phyloP scores from a whole-genome alignment of 805 yeast species.

The Clavispora santaluciae region DNA sequence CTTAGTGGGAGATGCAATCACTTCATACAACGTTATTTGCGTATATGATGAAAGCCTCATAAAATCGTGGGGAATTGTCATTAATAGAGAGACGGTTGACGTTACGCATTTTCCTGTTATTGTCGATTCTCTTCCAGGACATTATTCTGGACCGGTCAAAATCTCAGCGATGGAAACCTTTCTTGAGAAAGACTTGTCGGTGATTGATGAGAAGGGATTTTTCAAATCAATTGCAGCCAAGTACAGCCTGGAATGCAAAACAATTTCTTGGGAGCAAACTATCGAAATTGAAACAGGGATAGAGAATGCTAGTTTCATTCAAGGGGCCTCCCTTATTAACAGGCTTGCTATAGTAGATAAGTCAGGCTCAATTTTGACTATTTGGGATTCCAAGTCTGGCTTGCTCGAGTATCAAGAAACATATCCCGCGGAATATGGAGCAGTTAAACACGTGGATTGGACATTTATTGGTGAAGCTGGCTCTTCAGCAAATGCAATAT shows the following conservation, averaged over 20 bases:
- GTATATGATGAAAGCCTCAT: slow-evolving; percentile 37
- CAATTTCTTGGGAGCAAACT: slow-evolving; percentile 51
- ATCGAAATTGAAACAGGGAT: slow-evolving; percentile 54
- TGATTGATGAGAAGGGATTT: slow-evolving; percentile 44
- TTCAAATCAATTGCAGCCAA: slow-evolving; percentile 18
- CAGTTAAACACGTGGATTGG: slow-evolving; percentile 81
- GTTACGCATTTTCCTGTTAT: slow-evolving; percentile 3
- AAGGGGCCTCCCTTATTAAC: slow-evolving; percentile 66
- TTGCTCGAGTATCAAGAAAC: slow-evolving; percentile 59
- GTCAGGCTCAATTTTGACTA: slow-evolving; percentile 45
- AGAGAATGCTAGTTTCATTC: slow-evolving; percentile 45
- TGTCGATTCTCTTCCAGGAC: slow-evolving; percentile 30
- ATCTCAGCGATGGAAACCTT: slow-evolving; percentile 60
- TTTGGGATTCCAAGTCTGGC: slow-evolving; percentile 76
- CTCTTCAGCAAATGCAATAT: slow-evolving; percentile 49
- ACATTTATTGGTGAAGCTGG: slow-evolving; percentile 49
- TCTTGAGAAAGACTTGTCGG: slow-evolving; percentile 38
- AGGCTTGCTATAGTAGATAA: slow-evolving; percentile 72
- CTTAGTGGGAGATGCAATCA: slow-evolving; percentile 11
- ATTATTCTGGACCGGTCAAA: slow-evolving; percentile 28
- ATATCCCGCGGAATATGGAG: slow-evolving; percentile 27
- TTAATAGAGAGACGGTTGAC: slow-evolving; percentile 11
- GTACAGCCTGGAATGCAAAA: slow-evolving; percentile 14
- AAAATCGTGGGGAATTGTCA: slow-evolving; percentile 39
- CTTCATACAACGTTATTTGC: slow-evolving; percentile 42